phyloP scores from a whole-genome alignment of 805 yeast genomes.

The Yamadazyma philogaea region DNA sequence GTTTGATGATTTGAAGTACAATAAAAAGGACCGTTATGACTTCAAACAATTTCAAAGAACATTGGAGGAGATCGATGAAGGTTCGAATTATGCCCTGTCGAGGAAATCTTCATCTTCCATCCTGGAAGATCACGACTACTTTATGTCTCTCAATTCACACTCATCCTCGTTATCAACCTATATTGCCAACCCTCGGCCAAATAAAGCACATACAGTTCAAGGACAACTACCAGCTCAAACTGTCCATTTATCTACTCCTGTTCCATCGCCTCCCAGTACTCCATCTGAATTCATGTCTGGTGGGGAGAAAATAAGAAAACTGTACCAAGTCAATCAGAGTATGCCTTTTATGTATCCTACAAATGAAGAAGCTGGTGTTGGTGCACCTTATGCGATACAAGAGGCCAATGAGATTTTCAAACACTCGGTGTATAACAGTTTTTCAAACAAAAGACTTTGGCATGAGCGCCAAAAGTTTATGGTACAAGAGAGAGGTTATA shows the following conservation, averaged over 20 bases:
- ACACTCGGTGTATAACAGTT: conserved; percentile 59
- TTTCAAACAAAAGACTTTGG: conserved; percentile 70
- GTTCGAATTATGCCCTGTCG: background rate
- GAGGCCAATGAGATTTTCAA: conserved; percentile 75
- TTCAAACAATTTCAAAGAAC: conserved; percentile 19
- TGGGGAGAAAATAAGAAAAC: conserved; percentile 48
- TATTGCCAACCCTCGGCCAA: conserved; percentile 56
- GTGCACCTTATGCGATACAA: conserved; percentile 67
- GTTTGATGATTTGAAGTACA: conserved; percentile 49
- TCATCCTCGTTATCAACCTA: conserved; percentile 57
- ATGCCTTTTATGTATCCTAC: conserved; percentile 67
- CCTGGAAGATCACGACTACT: conserved; percentile 26
- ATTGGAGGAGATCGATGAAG: conserved; percentile 26
- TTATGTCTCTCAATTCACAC: conserved; percentile 40
- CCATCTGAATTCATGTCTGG: conserved; percentile 46
- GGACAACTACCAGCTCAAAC: conserved; percentile 50
- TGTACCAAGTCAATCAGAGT: conserved; percentile 62
- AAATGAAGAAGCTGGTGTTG: conserved; percentile 36
- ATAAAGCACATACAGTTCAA: conserved; percentile 41
- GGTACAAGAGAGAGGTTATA: conserved; percentile 63
- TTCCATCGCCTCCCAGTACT: conserved; percentile 70
- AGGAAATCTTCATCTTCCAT: conserved; percentile 20
- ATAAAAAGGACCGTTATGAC: conserved; percentile 11
- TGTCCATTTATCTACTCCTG: conserved; percentile 80
- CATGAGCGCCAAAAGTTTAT: conserved; percentile 67